Percentiles rank a stretch among this genome's conserved stretches.
phyloP scores from a whole-genome alignment of 164 flowering plant species.

The Macadamia tetraphylla region DNA sequence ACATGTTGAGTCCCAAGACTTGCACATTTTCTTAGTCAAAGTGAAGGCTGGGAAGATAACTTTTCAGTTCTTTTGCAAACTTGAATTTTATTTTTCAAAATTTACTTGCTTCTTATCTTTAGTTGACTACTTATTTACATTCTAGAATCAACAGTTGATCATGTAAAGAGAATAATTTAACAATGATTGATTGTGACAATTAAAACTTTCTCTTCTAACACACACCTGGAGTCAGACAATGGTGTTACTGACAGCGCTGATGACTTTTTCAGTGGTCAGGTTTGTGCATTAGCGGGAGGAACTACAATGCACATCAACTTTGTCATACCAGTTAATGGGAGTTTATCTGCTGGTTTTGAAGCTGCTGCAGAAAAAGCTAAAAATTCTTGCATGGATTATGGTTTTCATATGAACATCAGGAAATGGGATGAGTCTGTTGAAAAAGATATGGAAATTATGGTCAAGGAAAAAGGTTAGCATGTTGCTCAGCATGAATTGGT shows the following conservation, averaged over 20 bases:
- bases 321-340: slow-evolving; percentile 82
- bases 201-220: slow-evolving; percentile 13
- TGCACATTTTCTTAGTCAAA: too few relatives aligned
- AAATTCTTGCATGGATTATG: slow-evolving; percentile 89
- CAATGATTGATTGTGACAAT: neutral
- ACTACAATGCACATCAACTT: slow-evolving; percentile 99
- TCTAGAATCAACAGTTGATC: neutral
- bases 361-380: slow-evolving; percentile 66
- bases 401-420: slow-evolving; percentile 93
- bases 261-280: slow-evolving; percentile 96
- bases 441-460: slow-evolving; percentile 90
- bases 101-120: too few relatives aligned
- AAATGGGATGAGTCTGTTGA: slow-evolving; percentile 88
- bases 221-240: slow-evolving; percentile 76
- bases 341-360: slow-evolving; percentile 62
- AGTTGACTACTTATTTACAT: too few relatives aligned
- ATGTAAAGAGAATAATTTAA: neutral
- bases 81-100: too few relatives aligned
- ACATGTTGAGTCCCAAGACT: too few relatives aligned
- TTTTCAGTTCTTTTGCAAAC: too few relatives aligned
- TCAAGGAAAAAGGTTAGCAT: slow-evolving; percentile 74
- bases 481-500: neutral
- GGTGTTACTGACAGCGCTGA: slow-evolving; percentile 76
- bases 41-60: too few relatives aligned
- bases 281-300: slow-evolving; percentile 99